These are phyloP conservation scores for Russula brevipes DNA, from an alignment of 768 basidiomycete species.

Conservation along the genomic window DNA sequence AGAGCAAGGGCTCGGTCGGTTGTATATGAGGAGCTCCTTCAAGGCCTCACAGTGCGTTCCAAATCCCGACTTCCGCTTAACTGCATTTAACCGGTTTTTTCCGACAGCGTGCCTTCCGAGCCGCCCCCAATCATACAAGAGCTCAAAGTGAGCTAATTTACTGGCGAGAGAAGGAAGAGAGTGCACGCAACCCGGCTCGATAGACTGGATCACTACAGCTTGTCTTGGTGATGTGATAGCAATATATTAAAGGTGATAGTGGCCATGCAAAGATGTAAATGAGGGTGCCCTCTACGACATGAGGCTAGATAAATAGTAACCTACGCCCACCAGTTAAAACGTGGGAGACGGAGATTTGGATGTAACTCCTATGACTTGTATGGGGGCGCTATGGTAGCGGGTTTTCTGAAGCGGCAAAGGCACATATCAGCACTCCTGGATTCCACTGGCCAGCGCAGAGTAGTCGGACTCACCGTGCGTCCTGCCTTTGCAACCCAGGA, in stretches of 20 bases:
- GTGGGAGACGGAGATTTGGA: neutral
- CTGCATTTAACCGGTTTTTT: conserved; percentile 7
- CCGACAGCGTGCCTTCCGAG: conserved; percentile 56
- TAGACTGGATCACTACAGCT: conserved; percentile 15
- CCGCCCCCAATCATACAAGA: conserved; percentile 69
- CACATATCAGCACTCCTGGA: neutral
- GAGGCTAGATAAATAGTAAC: conserved; percentile 9
- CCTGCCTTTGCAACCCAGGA: conserved; percentile 46
- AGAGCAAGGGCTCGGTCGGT: conserved; percentile 65
- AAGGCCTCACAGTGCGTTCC: conserved; percentile 64
- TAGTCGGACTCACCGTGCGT: conserved; percentile 35
- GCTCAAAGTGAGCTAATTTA: conserved; percentile 81
- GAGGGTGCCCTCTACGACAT: neutral
- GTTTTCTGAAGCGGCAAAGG: neutral
- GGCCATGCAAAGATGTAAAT: conserved; percentile 5
- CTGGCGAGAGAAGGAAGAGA: conserved; percentile 84
- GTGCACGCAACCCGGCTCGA: conserved; percentile 45
- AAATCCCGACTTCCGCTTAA: neutral
- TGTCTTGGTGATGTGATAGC: neutral
- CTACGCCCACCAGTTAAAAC: neutral
- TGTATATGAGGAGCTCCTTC: conserved; percentile 72
- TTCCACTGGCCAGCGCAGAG: neutral
- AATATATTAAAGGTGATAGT: neutral
- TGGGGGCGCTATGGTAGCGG: conserved; percentile 30
- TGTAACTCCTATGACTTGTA: conserved; percentile 30